Evolutionary conservation across 2,329 filamentous ascomycete species (phyloP).

Genomic region (Chrysoporthe cubensis): DNA sequence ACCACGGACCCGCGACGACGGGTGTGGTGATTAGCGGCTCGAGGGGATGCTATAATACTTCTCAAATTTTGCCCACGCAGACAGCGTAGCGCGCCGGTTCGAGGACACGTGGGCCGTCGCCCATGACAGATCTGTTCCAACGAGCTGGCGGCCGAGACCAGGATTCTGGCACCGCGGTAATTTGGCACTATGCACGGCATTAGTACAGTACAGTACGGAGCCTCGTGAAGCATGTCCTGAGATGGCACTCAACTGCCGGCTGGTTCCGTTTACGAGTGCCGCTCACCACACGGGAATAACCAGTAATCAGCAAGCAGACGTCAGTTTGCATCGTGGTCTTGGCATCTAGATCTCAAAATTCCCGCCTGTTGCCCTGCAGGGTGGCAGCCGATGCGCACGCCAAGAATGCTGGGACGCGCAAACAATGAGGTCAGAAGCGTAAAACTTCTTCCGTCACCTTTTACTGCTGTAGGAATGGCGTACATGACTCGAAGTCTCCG

Average conservation of each 20-base stretch:
- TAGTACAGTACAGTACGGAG: neutral
- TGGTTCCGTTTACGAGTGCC: slow-evolving; percentile 3
- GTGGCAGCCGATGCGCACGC: neutral
- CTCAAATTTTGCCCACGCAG: neutral
- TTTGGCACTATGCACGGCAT: neutral
- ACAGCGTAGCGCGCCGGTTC: neutral
- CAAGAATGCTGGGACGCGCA: neutral
- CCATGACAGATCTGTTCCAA: neutral
- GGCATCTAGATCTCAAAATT: slow-evolving; percentile 15
- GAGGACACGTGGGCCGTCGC: neutral
- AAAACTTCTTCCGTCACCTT: neutral
- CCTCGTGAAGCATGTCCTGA: neutral
- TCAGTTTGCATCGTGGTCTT: slow-evolving; percentile 15
- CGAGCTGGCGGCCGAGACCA: slow-evolving; percentile 19
- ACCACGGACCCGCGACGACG: neutral
- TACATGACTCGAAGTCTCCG: neutral
- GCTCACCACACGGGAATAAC: slow-evolving; percentile 5
- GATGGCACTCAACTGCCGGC: slow-evolving; percentile 12
- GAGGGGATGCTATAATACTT: neutral
- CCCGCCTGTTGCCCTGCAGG: neutral
- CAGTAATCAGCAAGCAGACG: slow-evolving; percentile 5
- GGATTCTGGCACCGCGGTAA: neutral
- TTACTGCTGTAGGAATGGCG: neutral
- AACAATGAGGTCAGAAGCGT: neutral
- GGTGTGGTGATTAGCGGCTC: neutral